A percentile compares a stretch with the other conserved stretches of the same genome.
These are phyloP conservation scores for Austroboletus festivus DNA, from an alignment of 768 basidiomycete species.

Conservation along the genomic window DNA sequence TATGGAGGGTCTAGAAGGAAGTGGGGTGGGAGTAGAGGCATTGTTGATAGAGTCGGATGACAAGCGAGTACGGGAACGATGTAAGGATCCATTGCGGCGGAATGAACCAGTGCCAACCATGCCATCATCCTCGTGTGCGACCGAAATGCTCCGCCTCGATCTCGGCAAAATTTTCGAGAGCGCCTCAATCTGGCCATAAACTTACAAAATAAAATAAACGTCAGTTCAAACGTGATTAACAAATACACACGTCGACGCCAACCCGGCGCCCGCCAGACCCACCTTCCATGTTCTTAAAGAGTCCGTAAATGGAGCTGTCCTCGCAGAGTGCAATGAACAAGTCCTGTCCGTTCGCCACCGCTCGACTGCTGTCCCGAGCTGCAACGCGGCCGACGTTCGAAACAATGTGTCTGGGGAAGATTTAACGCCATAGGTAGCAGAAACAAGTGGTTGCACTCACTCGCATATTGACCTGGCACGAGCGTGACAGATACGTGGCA, in stretches of 20 bases:
- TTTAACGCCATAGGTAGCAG: background rate
- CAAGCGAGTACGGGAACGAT: constrained; percentile 27
- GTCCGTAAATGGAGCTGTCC: constrained; percentile 80
- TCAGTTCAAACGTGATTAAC: constrained; percentile 17
- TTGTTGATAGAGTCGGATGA: constrained; percentile 40
- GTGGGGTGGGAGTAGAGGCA: constrained; percentile 16
- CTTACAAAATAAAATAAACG: constrained; percentile 35
- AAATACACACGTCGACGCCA: constrained; percentile 16
- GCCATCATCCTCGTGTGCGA: constrained; percentile 52
- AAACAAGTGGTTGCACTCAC: constrained; percentile 44
- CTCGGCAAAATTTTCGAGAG: constrained; percentile 52
- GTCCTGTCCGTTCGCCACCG: constrained; percentile 73
- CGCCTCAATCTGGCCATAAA: constrained; percentile 75
- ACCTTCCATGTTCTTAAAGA: constrained; percentile 89
- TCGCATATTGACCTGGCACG: constrained; percentile 76
- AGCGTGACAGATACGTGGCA: constrained; percentile 15
- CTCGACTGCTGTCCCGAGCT: constrained; percentile 79
- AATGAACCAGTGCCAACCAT: constrained; percentile 34
- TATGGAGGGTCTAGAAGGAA: constrained; percentile 51
- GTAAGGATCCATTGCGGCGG: constrained; percentile 25
- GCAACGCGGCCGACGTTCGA: constrained; percentile 82
- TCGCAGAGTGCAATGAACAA: constrained; percentile 87
- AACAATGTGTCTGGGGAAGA: constrained; percentile 64
- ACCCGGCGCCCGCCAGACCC: constrained; percentile 13
- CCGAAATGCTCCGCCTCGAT: constrained; percentile 66